Evolutionary conservation across 1,284 basidiomycete species (phyloP), one percentile per base, ranked within the genome.

Genomic region (Ustilago loliicola): DNA sequence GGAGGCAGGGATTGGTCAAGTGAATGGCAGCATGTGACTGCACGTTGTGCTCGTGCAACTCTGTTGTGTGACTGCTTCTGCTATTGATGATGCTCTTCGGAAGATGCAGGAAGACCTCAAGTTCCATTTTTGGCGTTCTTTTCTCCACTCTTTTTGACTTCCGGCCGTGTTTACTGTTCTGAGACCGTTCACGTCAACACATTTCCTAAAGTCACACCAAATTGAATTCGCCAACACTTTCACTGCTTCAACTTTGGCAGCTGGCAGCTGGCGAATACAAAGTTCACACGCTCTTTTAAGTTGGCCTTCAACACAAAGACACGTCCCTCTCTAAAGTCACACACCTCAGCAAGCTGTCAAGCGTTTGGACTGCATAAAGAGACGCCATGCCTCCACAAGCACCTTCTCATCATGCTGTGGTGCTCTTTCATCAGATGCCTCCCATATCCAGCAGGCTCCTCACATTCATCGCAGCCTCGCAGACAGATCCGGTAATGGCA

Each of bases 151-250:
- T 42, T 25, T 27, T 25, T 19, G 36, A 10, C 34, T 60, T 55
- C 23, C 56, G 64, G 64, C 70, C 65, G 61, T 66, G 70, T 66
- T 67, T 67, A 66, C 55, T 23, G 40, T 40, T 19, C 25, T 65
- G 40, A 58, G 40, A 61, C 57, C 42, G 15, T 47, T n/a, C 23
- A 64, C 48, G 63, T 65, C 56, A 57, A 57, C 61, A 19, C 15
- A 45, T 32, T 61, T 21, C 19, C 53, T 68, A 27, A 53, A 51
- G 25, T 48, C 34, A 54, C 50, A 52, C 27, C n/a, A 36, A 13
- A 36, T 62, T 61, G 56, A 21, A 58, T 34, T 50, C 34, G 25
- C 23, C 25, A n/a, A 38, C 17, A 15, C 17, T 15, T n/a, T 29
- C 17, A 17, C 13, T 19, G 19, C 9, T 45, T 45, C 27, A 36